These are phyloP conservation scores for Venturiaceae sp. DNA, from an alignment of 2,329 filamentous ascomycete genomes.

Conservation along the genomic window DNA sequence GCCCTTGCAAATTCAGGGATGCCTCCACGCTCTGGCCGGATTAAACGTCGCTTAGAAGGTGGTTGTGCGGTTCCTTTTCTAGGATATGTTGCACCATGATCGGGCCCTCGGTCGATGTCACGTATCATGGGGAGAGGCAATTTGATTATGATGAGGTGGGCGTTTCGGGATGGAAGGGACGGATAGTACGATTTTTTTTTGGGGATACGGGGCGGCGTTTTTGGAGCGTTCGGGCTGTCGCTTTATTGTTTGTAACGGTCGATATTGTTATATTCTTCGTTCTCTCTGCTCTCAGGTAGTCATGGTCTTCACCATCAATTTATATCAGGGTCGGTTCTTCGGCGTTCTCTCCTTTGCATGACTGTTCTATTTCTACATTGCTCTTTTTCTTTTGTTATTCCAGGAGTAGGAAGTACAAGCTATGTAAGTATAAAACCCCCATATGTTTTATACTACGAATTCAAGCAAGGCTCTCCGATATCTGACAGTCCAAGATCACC, in stretches of 20 bases:
- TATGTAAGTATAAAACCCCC: background rate
- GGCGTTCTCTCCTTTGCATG: background rate
- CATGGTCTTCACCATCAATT: background rate
- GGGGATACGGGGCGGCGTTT: background rate
- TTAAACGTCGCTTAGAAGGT: background rate
- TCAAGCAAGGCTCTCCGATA: background rate
- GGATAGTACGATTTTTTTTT: background rate
- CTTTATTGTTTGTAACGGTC: background rate
- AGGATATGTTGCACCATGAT: background rate
- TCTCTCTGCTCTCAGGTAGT: background rate
- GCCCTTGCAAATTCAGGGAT: background rate
- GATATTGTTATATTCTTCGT: no score
- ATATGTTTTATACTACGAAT: background rate
- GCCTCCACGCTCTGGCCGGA: background rate
- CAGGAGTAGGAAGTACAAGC: background rate
- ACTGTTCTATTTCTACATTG: background rate
- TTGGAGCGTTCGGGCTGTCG: background rate
- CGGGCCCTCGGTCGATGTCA: background rate
- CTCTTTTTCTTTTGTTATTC: no score
- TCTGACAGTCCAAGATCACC: background rate
- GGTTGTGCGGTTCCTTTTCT: background rate
- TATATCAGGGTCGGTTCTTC: no score
- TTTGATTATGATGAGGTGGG: background rate
- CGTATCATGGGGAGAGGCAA: background rate
- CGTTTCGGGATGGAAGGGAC: background rate